Percentiles rank a stretch among this genome's conserved stretches.
Conservation (phyloP, 2,329 filamentous ascomycete genomes). For the Penicillium nordicum region DNA sequence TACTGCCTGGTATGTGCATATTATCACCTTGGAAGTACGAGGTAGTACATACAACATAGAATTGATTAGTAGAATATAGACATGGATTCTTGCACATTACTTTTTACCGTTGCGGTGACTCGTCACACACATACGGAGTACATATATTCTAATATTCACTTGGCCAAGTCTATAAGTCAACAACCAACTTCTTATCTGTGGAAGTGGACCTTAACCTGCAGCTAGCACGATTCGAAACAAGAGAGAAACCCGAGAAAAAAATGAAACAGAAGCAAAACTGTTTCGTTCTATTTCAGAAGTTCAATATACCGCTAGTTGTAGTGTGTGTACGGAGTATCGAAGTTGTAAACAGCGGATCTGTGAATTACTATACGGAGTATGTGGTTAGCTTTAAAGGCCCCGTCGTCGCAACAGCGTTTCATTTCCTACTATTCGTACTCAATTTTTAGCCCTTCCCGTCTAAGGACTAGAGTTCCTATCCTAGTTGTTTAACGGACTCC, state of each 20-base stretch:
- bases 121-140: neutral
- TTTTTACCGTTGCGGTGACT: neutral
- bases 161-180: neutral
- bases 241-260: neutral
- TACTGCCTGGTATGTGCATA: constrained; percentile 5
- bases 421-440: no score
- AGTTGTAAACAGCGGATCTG: neutral
- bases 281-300: no score
- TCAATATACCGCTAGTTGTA: no score
- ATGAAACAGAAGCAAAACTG: neutral
- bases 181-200: constrained; percentile 6
- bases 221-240: constrained; percentile 6
- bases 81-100: neutral
- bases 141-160: neutral
- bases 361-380: no score
- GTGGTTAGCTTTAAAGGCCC: no score
- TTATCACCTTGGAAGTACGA: neutral
- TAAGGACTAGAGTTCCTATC: no score
- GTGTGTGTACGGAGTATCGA: neutral
- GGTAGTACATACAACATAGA: neutral
- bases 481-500: no score
- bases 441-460: no score
- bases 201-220: neutral
- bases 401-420: no score
- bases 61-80: neutral